These are phyloP conservation scores for Dictyostelium brefeldianum DNA, from an alignment of 78 protist species.

Conservation along the genomic window DNA sequence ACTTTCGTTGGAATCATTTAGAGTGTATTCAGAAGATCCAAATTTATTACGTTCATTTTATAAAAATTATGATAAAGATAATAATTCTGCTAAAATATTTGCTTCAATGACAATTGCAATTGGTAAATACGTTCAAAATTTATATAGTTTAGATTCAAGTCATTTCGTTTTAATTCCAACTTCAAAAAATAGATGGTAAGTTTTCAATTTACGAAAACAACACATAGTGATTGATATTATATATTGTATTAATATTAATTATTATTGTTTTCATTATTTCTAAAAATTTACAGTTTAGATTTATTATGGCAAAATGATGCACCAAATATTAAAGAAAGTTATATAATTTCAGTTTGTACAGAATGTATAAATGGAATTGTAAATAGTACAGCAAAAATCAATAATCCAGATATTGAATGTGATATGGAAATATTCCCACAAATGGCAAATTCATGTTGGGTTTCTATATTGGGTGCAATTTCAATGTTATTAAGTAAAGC, in stretches of 20 bases:
- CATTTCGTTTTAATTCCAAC: slow-evolving; percentile 31
- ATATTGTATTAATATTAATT: neutral
- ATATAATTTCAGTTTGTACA: slow-evolving; percentile 62
- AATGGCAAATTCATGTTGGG: slow-evolving; percentile 82
- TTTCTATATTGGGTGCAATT: slow-evolving; percentile 68
- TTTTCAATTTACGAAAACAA: neutral
- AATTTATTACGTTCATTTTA: slow-evolving; percentile 42
- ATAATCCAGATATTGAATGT: slow-evolving; percentile 39
- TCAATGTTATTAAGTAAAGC: slow-evolving; percentile 75
- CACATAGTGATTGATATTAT: neutral
- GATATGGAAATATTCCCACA: slow-evolving; percentile 60
- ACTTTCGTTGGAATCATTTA: slow-evolving; percentile 65
- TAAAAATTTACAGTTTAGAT: neutral
- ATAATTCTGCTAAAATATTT: slow-evolving; percentile 64
- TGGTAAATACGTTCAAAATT: slow-evolving; percentile 59
- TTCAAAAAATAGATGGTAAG: slow-evolving; percentile 30
- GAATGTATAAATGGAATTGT: slow-evolving; percentile 71
- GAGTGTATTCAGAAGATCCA: slow-evolving; percentile 76
- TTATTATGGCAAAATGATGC: slow-evolving; percentile 50
- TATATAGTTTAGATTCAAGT: slow-evolving; percentile 27
- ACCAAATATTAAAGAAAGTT: slow-evolving; percentile 21
- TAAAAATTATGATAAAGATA: slow-evolving; percentile 59
- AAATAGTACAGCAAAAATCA: slow-evolving; percentile 47
- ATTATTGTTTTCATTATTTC: neutral
- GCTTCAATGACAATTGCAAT: slow-evolving; percentile 28